phyloP scores from a whole-genome alignment of 345 rosid species.

The Aurinia saxatilis region DNA sequence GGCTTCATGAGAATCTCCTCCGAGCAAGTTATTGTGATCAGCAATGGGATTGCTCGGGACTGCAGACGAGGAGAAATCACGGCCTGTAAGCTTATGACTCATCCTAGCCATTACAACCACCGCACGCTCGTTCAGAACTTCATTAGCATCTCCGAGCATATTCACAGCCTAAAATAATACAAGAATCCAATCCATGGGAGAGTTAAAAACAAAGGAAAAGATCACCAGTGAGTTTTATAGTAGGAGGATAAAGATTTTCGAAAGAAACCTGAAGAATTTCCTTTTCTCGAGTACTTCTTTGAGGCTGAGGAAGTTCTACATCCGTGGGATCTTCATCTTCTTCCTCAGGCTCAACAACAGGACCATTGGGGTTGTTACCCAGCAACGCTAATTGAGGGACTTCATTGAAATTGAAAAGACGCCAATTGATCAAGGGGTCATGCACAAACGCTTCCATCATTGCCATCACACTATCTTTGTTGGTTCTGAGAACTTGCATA shows the following conservation, averaged over 20 bases:
- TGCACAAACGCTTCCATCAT: conserved; percentile 99
- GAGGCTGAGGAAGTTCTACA: conserved; percentile 81
- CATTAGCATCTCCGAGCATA: conserved; percentile 97
- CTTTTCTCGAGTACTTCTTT: conserved; percentile 84
- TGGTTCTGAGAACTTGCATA: conserved; percentile 89
- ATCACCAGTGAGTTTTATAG: neutral
- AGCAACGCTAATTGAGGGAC: conserved; percentile 83
- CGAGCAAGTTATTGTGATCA: conserved; percentile 63
- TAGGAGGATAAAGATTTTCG: neutral
- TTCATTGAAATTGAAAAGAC: conserved; percentile 95
- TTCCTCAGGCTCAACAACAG: conserved; percentile 43
- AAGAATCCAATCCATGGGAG: neutral
- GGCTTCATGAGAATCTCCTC: conserved; percentile 80
- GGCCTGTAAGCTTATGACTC: conserved; percentile 93
- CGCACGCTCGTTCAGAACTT: conserved; percentile 89
- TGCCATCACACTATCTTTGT: conserved; percentile 94
- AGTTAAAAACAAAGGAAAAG: neutral
- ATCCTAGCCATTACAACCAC: conserved; percentile 93
- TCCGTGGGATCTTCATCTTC: conserved; percentile 52
- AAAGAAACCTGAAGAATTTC: conserved; percentile 82
- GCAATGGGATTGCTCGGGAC: conserved; percentile 39
- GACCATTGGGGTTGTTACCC: conserved; percentile 42
- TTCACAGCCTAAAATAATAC: conserved; percentile 63
- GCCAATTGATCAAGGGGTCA: conserved; percentile 98
- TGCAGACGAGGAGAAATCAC: conserved; percentile 65